Evolutionary conservation across 176 grass and related monocot genomes (phyloP).

Genomic region (Aegilops longissima): DNA sequence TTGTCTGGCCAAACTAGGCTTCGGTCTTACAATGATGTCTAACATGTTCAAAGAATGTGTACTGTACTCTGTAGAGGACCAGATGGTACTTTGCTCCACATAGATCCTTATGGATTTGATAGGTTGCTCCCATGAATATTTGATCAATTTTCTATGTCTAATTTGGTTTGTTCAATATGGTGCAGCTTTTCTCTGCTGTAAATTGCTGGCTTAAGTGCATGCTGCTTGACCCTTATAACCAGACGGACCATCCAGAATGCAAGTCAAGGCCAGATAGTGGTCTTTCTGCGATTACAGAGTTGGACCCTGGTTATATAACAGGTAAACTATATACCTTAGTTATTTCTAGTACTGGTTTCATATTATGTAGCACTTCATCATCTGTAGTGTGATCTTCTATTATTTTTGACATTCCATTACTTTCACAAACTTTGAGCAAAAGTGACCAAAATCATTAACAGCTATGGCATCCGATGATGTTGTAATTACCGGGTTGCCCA

Average conservation of each 20-base stretch:
- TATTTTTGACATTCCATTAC: background rate
- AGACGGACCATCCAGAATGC: slow-evolving; percentile 87
- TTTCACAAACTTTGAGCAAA: background rate
- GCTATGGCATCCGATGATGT: background rate
- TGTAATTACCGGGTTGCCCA: background rate
- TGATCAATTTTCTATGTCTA: slow-evolving; percentile 11
- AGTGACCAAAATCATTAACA: background rate
- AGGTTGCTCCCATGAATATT: background rate
- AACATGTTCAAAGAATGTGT: background rate
- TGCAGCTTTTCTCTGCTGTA: slow-evolving; percentile 88
- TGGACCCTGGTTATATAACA: slow-evolving; percentile 97
- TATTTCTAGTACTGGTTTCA: background rate
- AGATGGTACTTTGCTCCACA: slow-evolving; percentile 5
- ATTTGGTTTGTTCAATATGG: slow-evolving; percentile 7
- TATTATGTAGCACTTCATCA: background rate
- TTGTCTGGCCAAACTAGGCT: background rate
- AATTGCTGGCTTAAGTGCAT: slow-evolving; percentile 99
- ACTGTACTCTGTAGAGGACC: background rate
- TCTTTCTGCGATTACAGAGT: slow-evolving; percentile 95
- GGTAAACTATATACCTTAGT: slow-evolving; percentile 45
- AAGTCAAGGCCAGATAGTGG: slow-evolving; percentile 95
- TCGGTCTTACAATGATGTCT: background rate
- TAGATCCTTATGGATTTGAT: slow-evolving; percentile 1
- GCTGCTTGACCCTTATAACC: slow-evolving; percentile 89
- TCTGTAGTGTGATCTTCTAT: background rate